Evolutionary conservation across 225 moss, liverwort and hornwort species (phyloP), one percentile per base, ranked within the genome.

Genomic region (Rhytidiadelphus loreus): DNA sequence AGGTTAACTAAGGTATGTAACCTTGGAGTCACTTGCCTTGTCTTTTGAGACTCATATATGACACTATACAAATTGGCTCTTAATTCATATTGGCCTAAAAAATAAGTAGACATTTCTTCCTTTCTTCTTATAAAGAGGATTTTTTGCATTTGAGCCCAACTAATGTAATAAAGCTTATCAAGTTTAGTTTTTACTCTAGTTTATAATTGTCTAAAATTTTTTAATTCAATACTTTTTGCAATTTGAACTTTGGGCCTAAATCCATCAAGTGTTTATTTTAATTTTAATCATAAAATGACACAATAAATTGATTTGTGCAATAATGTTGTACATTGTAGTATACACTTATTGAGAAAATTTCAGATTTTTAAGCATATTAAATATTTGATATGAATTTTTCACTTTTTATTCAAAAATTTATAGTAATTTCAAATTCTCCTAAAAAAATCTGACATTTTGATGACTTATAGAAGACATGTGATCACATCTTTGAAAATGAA

Each of bases 61-160:
- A 66, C 4, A 21, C 12, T n/a, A 37, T 12, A 12, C 0, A 6
- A 21, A 66, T 22, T 37, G 6, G 21, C 4, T 66, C 12, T n/a
- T 37, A 21, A n/a, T 12, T 66, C 7, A 37, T 1, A 1, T 2
- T 10, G 11, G 12, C 6, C 21, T 37, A n/a, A n/a, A n/a, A 2
- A 66, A 37, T 0, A 66, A 66, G 12, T 0, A 0, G 0, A 37
- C 12, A 3, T 21, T 37, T 66, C 19, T 66, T 21, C 7, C 21
- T 1, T 37, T 37, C 7, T 37, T 65, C 5, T 63, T 10, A 9
- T 21, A 21, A 37, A 66, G 5, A 37, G 1, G 37, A 11, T 11
- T n/a, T n/a, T 66, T n/a, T 12, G 10, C 66, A 66, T n/a, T n/a
- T 21, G 21, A 37, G 0, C 0, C 19, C 11, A 37, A 66, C 6